A percentile compares a stretch with the other conserved stretches of the same genome.
Evolutionary conservation across 2,329 filamentous ascomycete species (phyloP).

Genomic region (Aspergillus floridensis): DNA sequence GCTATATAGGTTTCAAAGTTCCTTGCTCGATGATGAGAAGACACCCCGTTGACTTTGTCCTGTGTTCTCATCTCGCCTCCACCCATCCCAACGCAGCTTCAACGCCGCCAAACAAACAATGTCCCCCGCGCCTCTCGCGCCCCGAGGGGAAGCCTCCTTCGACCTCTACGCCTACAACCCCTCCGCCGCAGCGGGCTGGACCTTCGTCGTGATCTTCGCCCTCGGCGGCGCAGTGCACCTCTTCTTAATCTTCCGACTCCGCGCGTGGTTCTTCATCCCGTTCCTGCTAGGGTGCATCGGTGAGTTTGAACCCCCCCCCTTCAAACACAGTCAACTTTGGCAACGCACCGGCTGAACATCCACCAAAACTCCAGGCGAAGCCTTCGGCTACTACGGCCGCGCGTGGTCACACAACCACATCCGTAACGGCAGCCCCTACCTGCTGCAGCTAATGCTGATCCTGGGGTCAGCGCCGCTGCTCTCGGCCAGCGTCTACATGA

Average conservation of each 20-base stretch:
- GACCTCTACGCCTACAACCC: slow-evolving; percentile 40
- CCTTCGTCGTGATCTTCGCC: slow-evolving; percentile 37
- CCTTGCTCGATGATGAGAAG: too few relatives aligned
- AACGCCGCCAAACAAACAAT: background rate
- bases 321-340: too few relatives aligned
- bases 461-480: slow-evolving; percentile 43
- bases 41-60: too few relatives aligned
- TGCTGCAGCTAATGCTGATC: slow-evolving; percentile 39
- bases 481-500: slow-evolving; percentile 39
- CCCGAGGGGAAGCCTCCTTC: slow-evolving; percentile 19
- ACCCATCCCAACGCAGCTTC: too few relatives aligned
- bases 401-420: slow-evolving; percentile 32
- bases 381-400: slow-evolving; percentile 38
- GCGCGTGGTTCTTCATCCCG: slow-evolving; percentile 38
- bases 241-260: slow-evolving; percentile 30
- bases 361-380: slow-evolving; percentile 26
- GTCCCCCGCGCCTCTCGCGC: background rate
- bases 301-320: slow-evolving; percentile 16
- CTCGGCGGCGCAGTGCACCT: slow-evolving; percentile 31
- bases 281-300: slow-evolving; percentile 38
- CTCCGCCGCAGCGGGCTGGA: slow-evolving; percentile 33
- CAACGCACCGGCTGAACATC: background rate
- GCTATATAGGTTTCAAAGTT: too few relatives aligned
- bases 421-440: slow-evolving; percentile 29
- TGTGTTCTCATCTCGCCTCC: too few relatives aligned